These are phyloP conservation scores for Inga laurina DNA, from an alignment of 306 rosid species.

Conservation along the genomic window DNA sequence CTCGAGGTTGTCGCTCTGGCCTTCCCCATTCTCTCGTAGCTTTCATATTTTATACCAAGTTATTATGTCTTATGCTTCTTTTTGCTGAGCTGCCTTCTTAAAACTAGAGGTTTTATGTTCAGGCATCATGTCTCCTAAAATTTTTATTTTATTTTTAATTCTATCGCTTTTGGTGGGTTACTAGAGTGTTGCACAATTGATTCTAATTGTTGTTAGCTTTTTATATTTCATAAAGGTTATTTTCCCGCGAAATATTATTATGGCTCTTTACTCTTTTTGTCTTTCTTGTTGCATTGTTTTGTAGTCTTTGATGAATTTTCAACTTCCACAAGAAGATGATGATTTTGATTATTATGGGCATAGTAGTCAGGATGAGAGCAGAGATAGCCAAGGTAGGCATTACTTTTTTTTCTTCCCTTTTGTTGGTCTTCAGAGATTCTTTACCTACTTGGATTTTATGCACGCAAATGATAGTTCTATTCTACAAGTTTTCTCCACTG, in stretches of 20 bases:
- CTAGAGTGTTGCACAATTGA: slow-evolving; percentile 18
- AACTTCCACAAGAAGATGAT: slow-evolving; percentile 87
- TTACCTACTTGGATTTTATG: slow-evolving; percentile 23
- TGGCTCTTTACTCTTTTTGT: background rate
- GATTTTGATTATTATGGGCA: slow-evolving; percentile 88
- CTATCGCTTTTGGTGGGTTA: background rate
- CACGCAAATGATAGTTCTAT: slow-evolving; percentile 24
- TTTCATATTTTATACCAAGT: slow-evolving; percentile 16
- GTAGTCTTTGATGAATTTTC: slow-evolving; percentile 95
- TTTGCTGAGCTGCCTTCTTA: slow-evolving; percentile 1
- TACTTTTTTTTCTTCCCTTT: background rate
- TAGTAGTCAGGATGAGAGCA: slow-evolving; percentile 99
- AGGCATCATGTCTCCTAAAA: background rate
- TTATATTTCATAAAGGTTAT: background rate
- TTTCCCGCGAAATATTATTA: slow-evolving; percentile 15
- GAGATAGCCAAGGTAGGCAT: slow-evolving; percentile 82
- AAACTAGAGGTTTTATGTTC: background rate
- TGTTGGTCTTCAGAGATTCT: slow-evolving; percentile 12
- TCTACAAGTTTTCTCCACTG: background rate
- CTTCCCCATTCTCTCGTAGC: background rate
- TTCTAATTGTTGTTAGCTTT: slow-evolving; percentile 15
- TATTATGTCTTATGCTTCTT: background rate
- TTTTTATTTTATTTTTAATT: background rate
- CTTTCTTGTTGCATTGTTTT: slow-evolving; percentile 45
- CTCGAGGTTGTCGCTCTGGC: slow-evolving; percentile 59